Evolutionary conservation across 768 basidiomycete species (phyloP), one percentile per base, ranked within the genome.

Genomic region (Mycena filopes): DNA sequence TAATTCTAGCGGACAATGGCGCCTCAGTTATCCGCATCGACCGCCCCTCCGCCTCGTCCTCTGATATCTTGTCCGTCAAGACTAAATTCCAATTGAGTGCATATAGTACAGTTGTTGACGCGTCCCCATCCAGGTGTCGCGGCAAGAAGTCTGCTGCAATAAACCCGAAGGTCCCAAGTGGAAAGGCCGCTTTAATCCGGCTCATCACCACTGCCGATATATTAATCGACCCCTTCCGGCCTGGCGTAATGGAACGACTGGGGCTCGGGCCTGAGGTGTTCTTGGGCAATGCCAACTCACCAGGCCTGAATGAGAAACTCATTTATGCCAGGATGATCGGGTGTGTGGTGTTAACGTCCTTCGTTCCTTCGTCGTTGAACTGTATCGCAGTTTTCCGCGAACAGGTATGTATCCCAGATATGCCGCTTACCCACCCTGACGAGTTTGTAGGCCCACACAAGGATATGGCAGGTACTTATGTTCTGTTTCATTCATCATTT

Each of bases 201-300:
- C 80, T 95, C 62, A 84, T 94, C 25, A 74, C 79, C 29, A 75
- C 82, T 38, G 90, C 92, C n/a, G 93, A 95, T 75, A 83, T 95
- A 18, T 78, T 95, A 47, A 92, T 95, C 70, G 93, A 95, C 73
- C 88, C 94, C 1, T 95, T 91, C 75, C 81, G 93, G 49, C 92
- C 93, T 53, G 94, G 93, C 1, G 92, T 94, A 2, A 82, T 95
- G 78, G 93, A 95, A 72, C 83, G 85, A 63, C 79, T 94, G 31
- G 90, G 90, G 2, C 79, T 95, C 20, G 93, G 91, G 13, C 94
- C 93, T 1, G 86, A 90, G 6, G 81, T 89, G 4, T 93, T 94
- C 71, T 77, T 93, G 20, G 87, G 88, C 50, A 72, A 72, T 33
- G 81, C 76, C 7, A 69, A 68, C 4, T 70, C 69, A 25, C 77